phyloP scores from a whole-genome alignment of 2,329 filamentous ascomycete species.

The Colletotrichum acutatum region DNA sequence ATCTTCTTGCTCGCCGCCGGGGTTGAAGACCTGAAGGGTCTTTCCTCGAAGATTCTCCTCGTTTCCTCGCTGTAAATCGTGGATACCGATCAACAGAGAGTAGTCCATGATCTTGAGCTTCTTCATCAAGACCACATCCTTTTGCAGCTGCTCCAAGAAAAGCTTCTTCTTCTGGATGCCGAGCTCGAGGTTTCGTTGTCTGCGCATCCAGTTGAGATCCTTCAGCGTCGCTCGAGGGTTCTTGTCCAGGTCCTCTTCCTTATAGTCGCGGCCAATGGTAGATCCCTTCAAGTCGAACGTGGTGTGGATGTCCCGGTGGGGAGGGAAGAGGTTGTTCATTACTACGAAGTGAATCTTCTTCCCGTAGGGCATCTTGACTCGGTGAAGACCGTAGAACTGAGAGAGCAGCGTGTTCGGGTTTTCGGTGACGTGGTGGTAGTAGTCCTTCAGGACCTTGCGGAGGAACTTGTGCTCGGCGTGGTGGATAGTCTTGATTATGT shows the following conservation, averaged over 20 bases:
- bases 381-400: constrained; percentile 96
- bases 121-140: constrained; percentile 88
- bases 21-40: constrained; percentile 93
- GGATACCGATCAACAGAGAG: constrained; percentile 92
- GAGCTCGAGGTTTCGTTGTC: constrained; percentile 86
- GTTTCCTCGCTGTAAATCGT: constrained; percentile 90
- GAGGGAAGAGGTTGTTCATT: constrained; percentile 99
- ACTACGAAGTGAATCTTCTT: constrained; percentile 99
- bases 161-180: constrained; percentile 88
- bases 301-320: constrained; percentile 95
- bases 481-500: constrained; percentile 99
- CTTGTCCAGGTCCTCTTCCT: constrained; percentile 84
- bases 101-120: constrained; percentile 98
- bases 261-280: constrained; percentile 91
- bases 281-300: constrained; percentile 98
- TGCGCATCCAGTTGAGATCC: constrained; percentile 94
- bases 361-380: constrained; percentile 98
- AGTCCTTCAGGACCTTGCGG: constrained; percentile 86
- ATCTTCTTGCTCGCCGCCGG: constrained; percentile 79
- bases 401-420: constrained; percentile 98
- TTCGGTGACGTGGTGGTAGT: constrained; percentile 90
- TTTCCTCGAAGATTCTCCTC: constrained; percentile 92
- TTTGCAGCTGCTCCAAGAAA: constrained; percentile 89
- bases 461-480: constrained; percentile 93
- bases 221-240: constrained; percentile 96